Base-by-base conservation (phyloP, 345 rosid genomes). In the Salix exigua region DNA sequence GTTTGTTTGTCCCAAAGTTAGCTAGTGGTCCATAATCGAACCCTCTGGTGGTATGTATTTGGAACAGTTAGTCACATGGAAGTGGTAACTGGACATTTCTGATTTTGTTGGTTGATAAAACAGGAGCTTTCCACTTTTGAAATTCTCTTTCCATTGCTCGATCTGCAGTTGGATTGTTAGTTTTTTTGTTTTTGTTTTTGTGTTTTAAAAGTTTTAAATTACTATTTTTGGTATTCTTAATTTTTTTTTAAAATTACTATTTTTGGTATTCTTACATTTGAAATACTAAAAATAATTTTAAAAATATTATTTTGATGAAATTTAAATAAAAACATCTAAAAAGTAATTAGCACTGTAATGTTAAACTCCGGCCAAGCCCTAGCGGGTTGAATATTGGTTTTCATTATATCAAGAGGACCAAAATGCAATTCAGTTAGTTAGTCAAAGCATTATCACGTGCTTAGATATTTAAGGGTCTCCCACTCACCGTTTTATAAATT, bases 71-170 rank as follows among this genome's bases (percentile, higher is more conserved):
- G 60, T 40, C 7, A 21, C 37, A 10, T 42, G 46, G 10, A 42
- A 2, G 46, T 53, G 18, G 46, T 58, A 28, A 50, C 33, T 6
- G 58, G 74, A 79, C 51, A 62, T 76, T 38, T 37, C 71, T 68
- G 50, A 7, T 5, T 77, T 68, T 76, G 66, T 44, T 71, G 74
- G 81, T 66, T 60, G 12, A 48, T 73, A 73, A 35, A 35, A 44
- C 35, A 31, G 44, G 64, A 28, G 17, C 46, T 11, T 68, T 66
- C 10, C 65, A 62, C 31, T 37, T 18, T 62, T 35, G 1, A n/a
- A 4, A 21, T 5, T 55, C 1, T 3, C 26, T 8, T 23, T n/a
- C 63, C 28, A 9, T 10, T n/a, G 28, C 1, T 58, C 62, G 23
- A 8, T 58, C 62, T n/a, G 14, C 23, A 3, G 28, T 23, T 19